Conservation (phyloP, 345 rosid species). For the Syzygium jambos region DNA sequence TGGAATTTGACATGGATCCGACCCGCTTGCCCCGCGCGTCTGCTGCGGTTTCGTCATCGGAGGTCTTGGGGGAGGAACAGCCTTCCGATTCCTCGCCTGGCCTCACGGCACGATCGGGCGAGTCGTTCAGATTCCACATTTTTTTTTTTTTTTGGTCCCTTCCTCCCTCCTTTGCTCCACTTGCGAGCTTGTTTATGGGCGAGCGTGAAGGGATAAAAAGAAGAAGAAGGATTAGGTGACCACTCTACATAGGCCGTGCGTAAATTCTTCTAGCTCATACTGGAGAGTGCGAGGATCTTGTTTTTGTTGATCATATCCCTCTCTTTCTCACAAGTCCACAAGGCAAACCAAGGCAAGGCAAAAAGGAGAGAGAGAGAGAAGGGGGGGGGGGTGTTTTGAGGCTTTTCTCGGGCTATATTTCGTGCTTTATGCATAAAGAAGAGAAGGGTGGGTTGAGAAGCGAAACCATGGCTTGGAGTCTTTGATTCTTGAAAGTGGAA, state of each 20-base stretch:
- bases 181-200: not conserved
- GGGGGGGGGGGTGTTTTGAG: not conserved
- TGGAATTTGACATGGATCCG: slow-evolving; percentile 61
- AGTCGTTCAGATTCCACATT: slow-evolving; percentile 84
- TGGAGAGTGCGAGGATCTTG: not conserved
- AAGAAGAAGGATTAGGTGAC: not conserved
- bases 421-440: not conserved
- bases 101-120: slow-evolving; percentile 30
- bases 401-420: not conserved
- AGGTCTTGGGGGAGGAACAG: slow-evolving; percentile 32
- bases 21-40: slow-evolving; percentile 55
- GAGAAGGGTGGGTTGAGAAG: not conserved
- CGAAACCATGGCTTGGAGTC: not conserved
- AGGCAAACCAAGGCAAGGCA: not conserved
- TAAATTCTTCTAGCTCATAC: not conserved
- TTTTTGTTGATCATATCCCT: not conserved
- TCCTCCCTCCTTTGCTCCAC: not conserved
- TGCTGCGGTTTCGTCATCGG: slow-evolving; percentile 5
- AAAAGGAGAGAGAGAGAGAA: not conserved
- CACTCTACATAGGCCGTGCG: not conserved
- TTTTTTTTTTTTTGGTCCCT: not conserved
- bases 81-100: slow-evolving; percentile 41
- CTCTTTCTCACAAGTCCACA: not conserved
- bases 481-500: not conserved
- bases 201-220: not conserved